phyloP scores from a whole-genome alignment of 2,329 filamentous ascomycete genomes.

The Podosphaera aphanis region DNA sequence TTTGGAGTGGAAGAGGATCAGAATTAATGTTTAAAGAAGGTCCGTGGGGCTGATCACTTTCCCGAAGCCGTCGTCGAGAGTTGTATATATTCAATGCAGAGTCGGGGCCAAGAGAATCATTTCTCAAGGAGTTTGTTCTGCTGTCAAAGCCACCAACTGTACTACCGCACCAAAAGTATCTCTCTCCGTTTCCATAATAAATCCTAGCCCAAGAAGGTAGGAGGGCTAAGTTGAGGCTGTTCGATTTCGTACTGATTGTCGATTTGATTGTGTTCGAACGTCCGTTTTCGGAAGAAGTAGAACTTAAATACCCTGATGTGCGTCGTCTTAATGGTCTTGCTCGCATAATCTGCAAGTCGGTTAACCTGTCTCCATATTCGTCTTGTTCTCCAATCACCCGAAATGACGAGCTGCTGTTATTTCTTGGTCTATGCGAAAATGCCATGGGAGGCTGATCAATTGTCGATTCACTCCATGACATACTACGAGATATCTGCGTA shows the following conservation, averaged over 20 bases:
- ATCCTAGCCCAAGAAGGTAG: conserved; percentile 29
- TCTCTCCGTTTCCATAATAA: conserved; percentile 48
- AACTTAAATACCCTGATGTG: conserved; percentile 27
- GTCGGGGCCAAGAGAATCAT: conserved; percentile 25
- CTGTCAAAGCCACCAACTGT: conserved; percentile 19
- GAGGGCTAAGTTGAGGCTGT: conserved; percentile 18
- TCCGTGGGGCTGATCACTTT: conserved; percentile 12
- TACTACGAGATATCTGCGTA: neutral
- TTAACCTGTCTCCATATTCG: conserved; percentile 39
- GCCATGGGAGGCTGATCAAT: conserved; percentile 24
- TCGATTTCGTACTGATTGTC: conserved; percentile 21
- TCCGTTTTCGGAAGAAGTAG: conserved; percentile 20
- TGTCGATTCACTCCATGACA: conserved; percentile 1
- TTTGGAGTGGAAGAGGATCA: conserved; percentile 4
- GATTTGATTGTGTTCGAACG: conserved; percentile 16
- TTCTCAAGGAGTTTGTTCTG: conserved; percentile 22
- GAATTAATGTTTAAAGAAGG: conserved; percentile 24
- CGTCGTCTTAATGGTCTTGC: conserved; percentile 29
- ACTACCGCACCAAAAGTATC: conserved; percentile 23
- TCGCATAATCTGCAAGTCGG: conserved; percentile 30
- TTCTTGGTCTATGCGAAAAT: conserved; percentile 18
- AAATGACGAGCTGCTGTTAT: conserved; percentile 16
- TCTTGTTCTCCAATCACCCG: conserved; percentile 33
- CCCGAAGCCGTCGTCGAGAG: conserved; percentile 22
- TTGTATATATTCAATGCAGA: conserved; percentile 23